Evolutionary conservation across 2,329 filamentous ascomycete genomes (phyloP).

Genomic region (Clonostachys rhizophaga): DNA sequence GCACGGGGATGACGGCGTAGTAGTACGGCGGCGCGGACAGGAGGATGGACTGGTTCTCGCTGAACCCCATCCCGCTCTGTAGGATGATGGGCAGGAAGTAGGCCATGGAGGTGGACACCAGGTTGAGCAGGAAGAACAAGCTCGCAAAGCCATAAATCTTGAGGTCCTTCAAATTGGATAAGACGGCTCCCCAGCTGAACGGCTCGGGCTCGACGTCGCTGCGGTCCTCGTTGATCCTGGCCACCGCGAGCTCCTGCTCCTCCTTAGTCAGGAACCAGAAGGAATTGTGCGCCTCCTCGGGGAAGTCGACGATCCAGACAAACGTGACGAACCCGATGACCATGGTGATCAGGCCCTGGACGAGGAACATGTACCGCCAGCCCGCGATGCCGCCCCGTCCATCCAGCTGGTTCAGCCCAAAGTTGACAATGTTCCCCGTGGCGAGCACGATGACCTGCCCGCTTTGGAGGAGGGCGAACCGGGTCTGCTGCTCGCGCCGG

Average conservation of each 20-base stretch:
- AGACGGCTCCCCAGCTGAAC: conserved; percentile 4
- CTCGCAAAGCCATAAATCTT: conserved; percentile 8
- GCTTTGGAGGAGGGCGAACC: conserved; percentile 13
- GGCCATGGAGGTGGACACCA: conserved; percentile 7
- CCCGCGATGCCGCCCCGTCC: conserved; percentile 33
- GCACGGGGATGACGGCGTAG: conserved; percentile 11
- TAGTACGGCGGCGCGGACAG: conserved; percentile 16
- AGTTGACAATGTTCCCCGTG: conserved; percentile 11
- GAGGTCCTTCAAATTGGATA: conserved; percentile 3
- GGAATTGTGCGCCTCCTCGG: conserved; percentile 19
- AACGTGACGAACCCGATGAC: conserved; percentile 16
- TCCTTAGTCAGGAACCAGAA: conserved; percentile 28
- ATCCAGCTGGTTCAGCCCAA: conserved; percentile 26
- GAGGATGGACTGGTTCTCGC: conserved; percentile 7
- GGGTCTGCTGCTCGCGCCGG: conserved; percentile 17
- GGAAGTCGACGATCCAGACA: conserved; percentile 37
- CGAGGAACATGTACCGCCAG: conserved; percentile 43
- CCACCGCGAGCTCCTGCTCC: conserved; percentile 23
- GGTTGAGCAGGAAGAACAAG: conserved; percentile 9
- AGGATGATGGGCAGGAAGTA: conserved; percentile 15
- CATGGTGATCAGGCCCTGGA: conserved; percentile 27
- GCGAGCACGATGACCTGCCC: conserved; percentile 13
- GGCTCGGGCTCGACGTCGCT: conserved; percentile 6
- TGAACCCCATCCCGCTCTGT: conserved; percentile 9
- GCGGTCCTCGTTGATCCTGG: conserved; percentile 12